Evolutionary conservation across 768 basidiomycete species (phyloP).

Genomic region (Cystoderma amianthinum): DNA sequence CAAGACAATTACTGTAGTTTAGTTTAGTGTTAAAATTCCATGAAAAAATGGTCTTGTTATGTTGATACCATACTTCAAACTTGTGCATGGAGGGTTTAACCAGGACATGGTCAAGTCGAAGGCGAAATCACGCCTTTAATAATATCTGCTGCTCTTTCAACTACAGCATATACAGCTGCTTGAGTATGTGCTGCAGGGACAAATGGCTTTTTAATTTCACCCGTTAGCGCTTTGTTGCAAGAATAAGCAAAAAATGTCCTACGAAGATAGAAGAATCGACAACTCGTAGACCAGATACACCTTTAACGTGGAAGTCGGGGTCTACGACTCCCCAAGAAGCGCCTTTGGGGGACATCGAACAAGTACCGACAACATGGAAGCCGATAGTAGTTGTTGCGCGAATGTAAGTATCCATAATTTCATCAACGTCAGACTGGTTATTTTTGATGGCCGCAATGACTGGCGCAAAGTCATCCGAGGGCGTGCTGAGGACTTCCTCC

Average conservation of each 20-base stretch:
- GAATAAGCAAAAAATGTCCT: too few relatives aligned
- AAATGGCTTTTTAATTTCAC: too few relatives aligned
- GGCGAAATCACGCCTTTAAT: not conserved
- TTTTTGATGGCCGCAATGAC: not conserved
- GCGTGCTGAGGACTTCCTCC: not conserved
- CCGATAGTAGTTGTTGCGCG: not conserved
- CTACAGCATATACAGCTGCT: not conserved
- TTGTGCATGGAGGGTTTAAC: too few relatives aligned
- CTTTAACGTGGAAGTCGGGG: not conserved
- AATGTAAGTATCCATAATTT: not conserved
- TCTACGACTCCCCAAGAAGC: not conserved
- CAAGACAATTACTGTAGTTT: too few relatives aligned
- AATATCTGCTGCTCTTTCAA: not conserved
- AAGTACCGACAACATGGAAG: not conserved
- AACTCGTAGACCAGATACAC: not conserved
- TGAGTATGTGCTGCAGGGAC: not conserved
- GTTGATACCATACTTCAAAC: too few relatives aligned
- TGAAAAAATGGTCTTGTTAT: too few relatives aligned
- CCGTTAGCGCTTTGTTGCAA: too few relatives aligned
- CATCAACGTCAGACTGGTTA: not conserved
- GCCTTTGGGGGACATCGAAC: constrained; percentile 8
- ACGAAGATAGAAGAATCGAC: not conserved
- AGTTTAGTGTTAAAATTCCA: too few relatives aligned
- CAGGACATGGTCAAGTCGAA: too few relatives aligned
- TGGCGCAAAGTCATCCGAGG: not conserved